These are phyloP conservation scores for Pleurotus citrinopileatus DNA, from an alignment of 768 basidiomycete species.

Conservation along the genomic window DNA sequence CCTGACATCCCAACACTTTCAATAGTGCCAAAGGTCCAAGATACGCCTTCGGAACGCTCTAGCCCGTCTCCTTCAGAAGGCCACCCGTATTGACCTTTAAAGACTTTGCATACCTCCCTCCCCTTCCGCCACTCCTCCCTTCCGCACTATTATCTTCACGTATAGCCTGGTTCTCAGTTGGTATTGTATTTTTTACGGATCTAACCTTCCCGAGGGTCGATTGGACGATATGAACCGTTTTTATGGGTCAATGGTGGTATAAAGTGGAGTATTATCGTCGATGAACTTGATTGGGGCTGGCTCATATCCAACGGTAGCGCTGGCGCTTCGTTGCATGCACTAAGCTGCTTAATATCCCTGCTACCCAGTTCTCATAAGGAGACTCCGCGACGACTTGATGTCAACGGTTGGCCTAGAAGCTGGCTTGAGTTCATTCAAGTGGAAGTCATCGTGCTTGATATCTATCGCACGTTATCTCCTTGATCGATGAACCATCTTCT, in stretches of 20 bases:
- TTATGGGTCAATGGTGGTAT: background rate
- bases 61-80: slow-evolving; percentile 51
- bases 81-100: slow-evolving; percentile 34
- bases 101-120: slow-evolving; percentile 6
- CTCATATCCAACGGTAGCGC: slow-evolving; percentile 4
- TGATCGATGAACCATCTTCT: slow-evolving; percentile 37
- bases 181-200: slow-evolving; percentile 10
- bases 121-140: slow-evolving; percentile 2
- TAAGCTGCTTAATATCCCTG: slow-evolving; percentile 10
- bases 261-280: background rate
- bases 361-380: slow-evolving; percentile 14
- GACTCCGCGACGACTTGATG: slow-evolving; percentile 26
- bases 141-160: slow-evolving; percentile 1
- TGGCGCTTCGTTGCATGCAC: slow-evolving; percentile 11
- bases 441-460: slow-evolving; percentile 24
- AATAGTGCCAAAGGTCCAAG: slow-evolving; percentile 56
- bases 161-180: slow-evolving; percentile 8
- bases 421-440: slow-evolving; percentile 15
- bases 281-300: no score
- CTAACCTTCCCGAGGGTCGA: slow-evolving; percentile 5
- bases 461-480: slow-evolving; percentile 35
- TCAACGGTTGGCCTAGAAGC: slow-evolving; percentile 19
- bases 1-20: slow-evolving; percentile 49
- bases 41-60: slow-evolving; percentile 62
- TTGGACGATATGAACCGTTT: slow-evolving; percentile 6